Evolutionary conservation across 2,329 filamentous ascomycete genomes (phyloP), one percentile per base, ranked within the genome.

Genomic region (Sordariomycetes sp.): DNA sequence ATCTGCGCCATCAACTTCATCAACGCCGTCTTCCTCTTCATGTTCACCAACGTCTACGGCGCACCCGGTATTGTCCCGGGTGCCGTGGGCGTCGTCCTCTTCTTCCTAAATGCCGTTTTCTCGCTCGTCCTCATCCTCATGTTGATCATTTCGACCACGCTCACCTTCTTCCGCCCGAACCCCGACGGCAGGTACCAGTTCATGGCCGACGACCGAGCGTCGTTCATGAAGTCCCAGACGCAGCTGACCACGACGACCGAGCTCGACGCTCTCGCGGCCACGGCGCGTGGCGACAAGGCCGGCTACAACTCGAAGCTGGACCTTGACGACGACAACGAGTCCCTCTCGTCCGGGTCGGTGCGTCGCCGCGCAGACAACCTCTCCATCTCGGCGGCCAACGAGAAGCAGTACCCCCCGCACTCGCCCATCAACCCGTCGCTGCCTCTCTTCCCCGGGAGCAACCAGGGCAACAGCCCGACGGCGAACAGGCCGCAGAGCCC

Each of bases 161-260:
- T 93, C 64, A 88, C 90, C 53, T 85, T 97, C 67, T 83, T 90
- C 70, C 89, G 90, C 61, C 95, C 95, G 81, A 95, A 97, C 74
- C 93, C 93, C 24, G 93, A 97, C 69, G 90, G 88, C 50, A 87
- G 92, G 61, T 97, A 97, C 74, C 90, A 96, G 72, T 91, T 90
- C 66, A 97, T 97, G 92, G 88, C 88, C 58, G 93, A 97, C 67
- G 93, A 97, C 72, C 87, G 93, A 65, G 90, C 90, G 56, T 97
- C 92, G 11, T 97, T 97, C 75, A 96, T 97, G 85, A 97, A 97
- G 78, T 96, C 91, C 16, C 89, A 94, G 71, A 89, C 89, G 5
- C 87, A 93, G 67, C 77, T 96, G 58, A 82, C 73, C 53, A 75
- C 79, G 18, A 90, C 87, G 4, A 96, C 91, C 8, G 92, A 97